These are phyloP conservation scores for Protomyces gravidus DNA, from an alignment of 1,139 yeast species.

Conservation along the genomic window DNA sequence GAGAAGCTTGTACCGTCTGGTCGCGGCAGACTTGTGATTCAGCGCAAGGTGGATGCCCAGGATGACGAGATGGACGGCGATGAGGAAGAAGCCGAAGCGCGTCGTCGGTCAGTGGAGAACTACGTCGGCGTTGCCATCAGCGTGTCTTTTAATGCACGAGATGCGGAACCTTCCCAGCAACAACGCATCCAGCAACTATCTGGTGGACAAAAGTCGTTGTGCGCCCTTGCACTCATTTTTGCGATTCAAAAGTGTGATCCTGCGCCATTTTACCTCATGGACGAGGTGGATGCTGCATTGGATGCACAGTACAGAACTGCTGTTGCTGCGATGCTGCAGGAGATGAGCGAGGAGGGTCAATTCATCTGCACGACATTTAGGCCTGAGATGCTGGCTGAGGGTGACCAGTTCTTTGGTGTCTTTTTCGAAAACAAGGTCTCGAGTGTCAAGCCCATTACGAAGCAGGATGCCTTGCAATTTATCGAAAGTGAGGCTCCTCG, in stretches of 20 bases:
- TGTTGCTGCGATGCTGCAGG: constrained; percentile 71
- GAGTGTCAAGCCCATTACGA: constrained; percentile 63
- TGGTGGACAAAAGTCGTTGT: constrained; percentile 93
- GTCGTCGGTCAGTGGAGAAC: constrained; percentile 47
- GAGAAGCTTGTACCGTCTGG: constrained; percentile 81
- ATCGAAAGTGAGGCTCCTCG: constrained; percentile 47
- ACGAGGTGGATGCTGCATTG: constrained; percentile 92
- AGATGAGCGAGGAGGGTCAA: constrained; percentile 66
- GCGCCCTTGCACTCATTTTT: constrained; percentile 87
- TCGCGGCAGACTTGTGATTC: constrained; percentile 67
- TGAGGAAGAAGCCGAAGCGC: constrained; percentile 36
- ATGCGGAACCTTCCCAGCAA: constrained; percentile 59
- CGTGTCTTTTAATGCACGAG: constrained; percentile 84
- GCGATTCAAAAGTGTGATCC: constrained; percentile 96
- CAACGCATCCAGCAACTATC: constrained; percentile 85
- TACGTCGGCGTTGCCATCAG: constrained; percentile 80
- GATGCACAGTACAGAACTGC: constrained; percentile 89
- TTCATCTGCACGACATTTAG: constrained; percentile 95
- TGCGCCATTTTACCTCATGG: constrained; percentile 92
- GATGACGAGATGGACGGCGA: constrained; percentile 37
- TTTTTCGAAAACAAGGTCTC: constrained; percentile 80
- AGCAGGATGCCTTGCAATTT: constrained; percentile 71
- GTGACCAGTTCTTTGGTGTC: constrained; percentile 84
- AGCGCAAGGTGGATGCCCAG: constrained; percentile 40
- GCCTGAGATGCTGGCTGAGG: constrained; percentile 84